These are phyloP conservation scores for Quambalaria eucalypti DNA, from an alignment of 1,284 basidiomycete species.

Conservation along the genomic window DNA sequence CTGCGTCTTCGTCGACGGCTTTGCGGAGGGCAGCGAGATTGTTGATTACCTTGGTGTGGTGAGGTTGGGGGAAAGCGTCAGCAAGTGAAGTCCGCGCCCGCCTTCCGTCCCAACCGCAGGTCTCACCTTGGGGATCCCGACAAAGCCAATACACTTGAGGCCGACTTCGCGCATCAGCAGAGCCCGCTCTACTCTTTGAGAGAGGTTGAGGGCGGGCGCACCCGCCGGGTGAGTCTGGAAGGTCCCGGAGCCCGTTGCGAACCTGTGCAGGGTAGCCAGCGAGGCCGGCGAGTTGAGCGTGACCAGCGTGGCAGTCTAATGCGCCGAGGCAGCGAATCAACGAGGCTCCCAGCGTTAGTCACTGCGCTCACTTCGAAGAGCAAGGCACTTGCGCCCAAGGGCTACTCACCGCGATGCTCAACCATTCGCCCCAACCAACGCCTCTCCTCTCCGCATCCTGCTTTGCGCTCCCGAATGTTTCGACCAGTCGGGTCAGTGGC, in stretches of 20 bases:
- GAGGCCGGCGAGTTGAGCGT: conserved; percentile 72
- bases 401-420: conserved; percentile 63
- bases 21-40: conserved; percentile 42
- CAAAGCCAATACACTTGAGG: conserved; percentile 83
- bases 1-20: conserved; percentile 33
- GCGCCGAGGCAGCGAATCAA: background rate
- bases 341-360: no score
- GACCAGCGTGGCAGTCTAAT: conserved; percentile 69
- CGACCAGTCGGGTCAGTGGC: conserved; percentile 53
- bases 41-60: conserved; percentile 29
- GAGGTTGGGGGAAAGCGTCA: background rate
- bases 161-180: conserved; percentile 84
- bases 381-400: conserved; percentile 4
- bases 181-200: conserved; percentile 57
- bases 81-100: background rate
- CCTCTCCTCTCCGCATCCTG: conserved; percentile 58
- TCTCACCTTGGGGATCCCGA: conserved; percentile 76
- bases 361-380: no score
- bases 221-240: conserved; percentile 20
- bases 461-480: conserved; percentile 57
- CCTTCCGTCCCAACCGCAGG: conserved; percentile 22
- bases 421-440: conserved; percentile 65
- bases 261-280: conserved; percentile 68
- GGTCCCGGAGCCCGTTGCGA: conserved; percentile 51
- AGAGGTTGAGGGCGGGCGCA: conserved; percentile 53